phyloP scores from a whole-genome alignment of 441 rosid genomes.

The Adansonia rubrostipa region DNA sequence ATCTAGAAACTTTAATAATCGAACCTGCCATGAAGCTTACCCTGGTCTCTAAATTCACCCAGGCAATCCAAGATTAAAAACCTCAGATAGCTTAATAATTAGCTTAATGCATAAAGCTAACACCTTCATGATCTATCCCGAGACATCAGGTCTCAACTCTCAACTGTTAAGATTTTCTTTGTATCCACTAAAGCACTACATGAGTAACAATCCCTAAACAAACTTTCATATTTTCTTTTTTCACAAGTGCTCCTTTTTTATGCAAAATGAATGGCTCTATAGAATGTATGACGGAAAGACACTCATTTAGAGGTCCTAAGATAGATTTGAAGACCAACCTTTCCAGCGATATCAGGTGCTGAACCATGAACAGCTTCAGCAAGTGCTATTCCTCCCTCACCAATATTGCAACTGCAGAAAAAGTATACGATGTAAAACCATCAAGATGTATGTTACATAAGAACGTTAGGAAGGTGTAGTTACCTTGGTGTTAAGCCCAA shows the following conservation, averaged over 20 bases:
- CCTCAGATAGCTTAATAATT: background rate
- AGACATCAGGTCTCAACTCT: background rate
- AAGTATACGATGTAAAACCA: conserved; percentile 32
- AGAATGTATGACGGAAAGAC: background rate
- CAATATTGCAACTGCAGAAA: conserved; percentile 84
- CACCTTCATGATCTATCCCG: background rate
- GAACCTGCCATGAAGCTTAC: background rate
- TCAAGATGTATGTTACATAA: background rate
- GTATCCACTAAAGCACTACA: background rate
- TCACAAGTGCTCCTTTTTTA: background rate
- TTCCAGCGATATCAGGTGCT: conserved; percentile 99
- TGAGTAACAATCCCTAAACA: background rate
- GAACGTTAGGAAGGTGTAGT: conserved; percentile 21
- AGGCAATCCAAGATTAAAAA: background rate
- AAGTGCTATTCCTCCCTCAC: conserved; percentile 95
- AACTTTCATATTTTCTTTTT: background rate
- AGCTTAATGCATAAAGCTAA: background rate
- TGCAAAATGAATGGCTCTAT: background rate
- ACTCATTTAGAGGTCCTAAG: conserved; percentile 16
- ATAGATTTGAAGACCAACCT: conserved; percentile 57
- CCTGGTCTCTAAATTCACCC: background rate
- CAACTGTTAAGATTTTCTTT: background rate
- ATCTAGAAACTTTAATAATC: background rate
- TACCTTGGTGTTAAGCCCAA: conserved; percentile 98
- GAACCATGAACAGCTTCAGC: conserved; percentile 99